phyloP scores from a whole-genome alignment of 305 asterid genomes.

The Solanum aculeatissimum region DNA sequence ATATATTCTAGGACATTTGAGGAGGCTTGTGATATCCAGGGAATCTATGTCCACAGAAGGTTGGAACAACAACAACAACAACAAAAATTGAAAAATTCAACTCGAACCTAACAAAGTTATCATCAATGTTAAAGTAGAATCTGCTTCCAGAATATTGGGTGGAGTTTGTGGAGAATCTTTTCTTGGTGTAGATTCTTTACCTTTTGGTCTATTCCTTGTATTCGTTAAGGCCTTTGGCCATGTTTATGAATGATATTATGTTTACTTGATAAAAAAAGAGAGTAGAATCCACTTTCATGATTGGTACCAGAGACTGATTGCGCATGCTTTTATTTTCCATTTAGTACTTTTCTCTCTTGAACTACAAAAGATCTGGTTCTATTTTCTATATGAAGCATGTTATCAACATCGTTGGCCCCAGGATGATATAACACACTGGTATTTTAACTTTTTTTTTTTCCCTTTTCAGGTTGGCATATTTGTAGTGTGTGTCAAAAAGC shows the following conservation, averaged over 20 bases:
- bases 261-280: not conserved
- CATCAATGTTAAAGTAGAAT: not conserved
- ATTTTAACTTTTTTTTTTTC: conserved; percentile 4
- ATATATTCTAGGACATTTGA: not conserved
- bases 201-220: not conserved
- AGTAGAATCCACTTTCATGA: not conserved
- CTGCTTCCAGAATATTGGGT: not conserved
- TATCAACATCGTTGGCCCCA: not conserved
- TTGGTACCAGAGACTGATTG: not conserved
- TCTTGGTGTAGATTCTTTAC: not conserved
- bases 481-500: conserved; percentile 79
- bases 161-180: not conserved
- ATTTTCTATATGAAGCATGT: not conserved
- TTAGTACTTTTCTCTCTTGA: not conserved
- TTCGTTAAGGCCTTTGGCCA: not conserved
- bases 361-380: not conserved
- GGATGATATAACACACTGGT: not conserved
- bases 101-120: not conserved
- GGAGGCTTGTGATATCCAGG: not conserved
- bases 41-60: not conserved
- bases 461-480: conserved; percentile 95
- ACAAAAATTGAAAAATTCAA: not conserved
- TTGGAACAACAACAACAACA: not conserved
- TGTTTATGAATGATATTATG: not conserved
- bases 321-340: not conserved